Conservation (phyloP, 805 yeast genomes). For the Lipomyces anomalus region DNA sequence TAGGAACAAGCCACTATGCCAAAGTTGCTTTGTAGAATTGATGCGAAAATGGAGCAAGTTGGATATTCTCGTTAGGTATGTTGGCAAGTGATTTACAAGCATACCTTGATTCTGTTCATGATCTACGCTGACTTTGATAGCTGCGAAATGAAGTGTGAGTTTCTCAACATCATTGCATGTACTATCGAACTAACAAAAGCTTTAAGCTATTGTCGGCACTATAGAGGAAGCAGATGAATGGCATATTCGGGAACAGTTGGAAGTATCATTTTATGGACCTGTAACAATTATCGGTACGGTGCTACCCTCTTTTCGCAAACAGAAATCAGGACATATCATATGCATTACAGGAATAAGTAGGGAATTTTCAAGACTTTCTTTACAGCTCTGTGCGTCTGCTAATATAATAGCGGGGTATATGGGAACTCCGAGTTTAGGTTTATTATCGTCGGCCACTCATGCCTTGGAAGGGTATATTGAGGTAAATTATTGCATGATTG, state of each 20-base stretch:
- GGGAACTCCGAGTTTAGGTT: constrained; percentile 30
- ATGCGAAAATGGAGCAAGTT: constrained; percentile 16
- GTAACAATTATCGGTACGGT: constrained; percentile 28
- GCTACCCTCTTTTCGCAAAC: constrained; percentile 27
- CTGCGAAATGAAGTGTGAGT: background rate
- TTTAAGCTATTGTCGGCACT: constrained; percentile 19
- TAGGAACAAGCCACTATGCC: constrained; percentile 27
- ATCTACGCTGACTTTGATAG: constrained; percentile 10
- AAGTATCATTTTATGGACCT: constrained; percentile 24
- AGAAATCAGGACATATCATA: constrained; percentile 30
- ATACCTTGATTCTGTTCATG: background rate
- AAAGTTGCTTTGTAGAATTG: constrained; percentile 19
- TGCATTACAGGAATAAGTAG: constrained; percentile 27
- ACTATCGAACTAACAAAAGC: background rate
- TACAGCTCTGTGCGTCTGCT: background rate
- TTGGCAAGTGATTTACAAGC: background rate
- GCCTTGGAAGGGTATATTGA: constrained; percentile 34
- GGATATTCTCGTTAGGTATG: constrained; percentile 22
- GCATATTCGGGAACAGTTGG: constrained; percentile 25
- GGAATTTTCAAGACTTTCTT: constrained; percentile 1
- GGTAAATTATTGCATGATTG: too few relatives aligned
- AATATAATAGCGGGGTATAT: constrained; percentile 22
- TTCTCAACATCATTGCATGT: background rate
- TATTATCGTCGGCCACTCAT: constrained; percentile 28
- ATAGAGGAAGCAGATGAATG: constrained; percentile 25